A percentile compares a stretch with the other conserved stretches of the same genome.
phyloP scores from a whole-genome alignment of 805 yeast genomes.

The Ogataea wickerhamii region DNA sequence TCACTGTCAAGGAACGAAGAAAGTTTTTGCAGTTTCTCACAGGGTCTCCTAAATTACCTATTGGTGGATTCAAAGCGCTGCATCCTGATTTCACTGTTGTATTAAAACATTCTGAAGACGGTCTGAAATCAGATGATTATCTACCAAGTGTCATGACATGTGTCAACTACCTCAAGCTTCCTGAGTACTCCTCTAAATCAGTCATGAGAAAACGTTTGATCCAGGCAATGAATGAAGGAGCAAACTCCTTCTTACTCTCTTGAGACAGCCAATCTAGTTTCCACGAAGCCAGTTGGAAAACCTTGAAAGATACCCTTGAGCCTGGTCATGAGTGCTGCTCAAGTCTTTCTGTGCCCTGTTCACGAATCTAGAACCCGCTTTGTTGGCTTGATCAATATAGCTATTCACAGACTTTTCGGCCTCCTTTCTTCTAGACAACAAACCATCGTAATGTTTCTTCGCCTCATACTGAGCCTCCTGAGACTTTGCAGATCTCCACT shows the following conservation, averaged over 20 bases:
- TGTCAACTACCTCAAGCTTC: slow-evolving; percentile 88
- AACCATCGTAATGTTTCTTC: slow-evolving; percentile 20
- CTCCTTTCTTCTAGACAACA: slow-evolving; percentile 19
- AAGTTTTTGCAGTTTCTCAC: slow-evolving; percentile 82
- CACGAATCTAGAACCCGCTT: slow-evolving; percentile 13
- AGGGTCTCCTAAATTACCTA: slow-evolving; percentile 88
- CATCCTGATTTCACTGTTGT: slow-evolving; percentile 87
- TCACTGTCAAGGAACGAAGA: slow-evolving; percentile 55
- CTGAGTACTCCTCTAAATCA: slow-evolving; percentile 66
- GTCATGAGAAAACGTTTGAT: slow-evolving; percentile 55
- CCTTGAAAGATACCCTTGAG: slow-evolving; percentile 22
- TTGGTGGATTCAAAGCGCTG: slow-evolving; percentile 86
- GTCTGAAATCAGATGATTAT: slow-evolving; percentile 66
- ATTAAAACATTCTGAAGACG: slow-evolving; percentile 72
- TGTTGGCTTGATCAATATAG: slow-evolving; percentile 12
- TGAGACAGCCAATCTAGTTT: slow-evolving; percentile 28
- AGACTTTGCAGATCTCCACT: slow-evolving; percentile 30
- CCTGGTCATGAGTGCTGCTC: slow-evolving; percentile 17
- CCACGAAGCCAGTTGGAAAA: slow-evolving; percentile 22
- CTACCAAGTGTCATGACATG: slow-evolving; percentile 98
- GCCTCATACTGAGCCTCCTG: slow-evolving; percentile 28
- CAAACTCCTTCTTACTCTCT: slow-evolving; percentile 80
- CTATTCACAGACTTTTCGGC: slow-evolving; percentile 21
- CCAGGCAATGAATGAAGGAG: slow-evolving; percentile 83
- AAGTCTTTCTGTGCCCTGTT: slow-evolving; percentile 18